Base-by-base conservation (phyloP, 345 rosid species). In the Rhodomyrtus tomentosa region DNA sequence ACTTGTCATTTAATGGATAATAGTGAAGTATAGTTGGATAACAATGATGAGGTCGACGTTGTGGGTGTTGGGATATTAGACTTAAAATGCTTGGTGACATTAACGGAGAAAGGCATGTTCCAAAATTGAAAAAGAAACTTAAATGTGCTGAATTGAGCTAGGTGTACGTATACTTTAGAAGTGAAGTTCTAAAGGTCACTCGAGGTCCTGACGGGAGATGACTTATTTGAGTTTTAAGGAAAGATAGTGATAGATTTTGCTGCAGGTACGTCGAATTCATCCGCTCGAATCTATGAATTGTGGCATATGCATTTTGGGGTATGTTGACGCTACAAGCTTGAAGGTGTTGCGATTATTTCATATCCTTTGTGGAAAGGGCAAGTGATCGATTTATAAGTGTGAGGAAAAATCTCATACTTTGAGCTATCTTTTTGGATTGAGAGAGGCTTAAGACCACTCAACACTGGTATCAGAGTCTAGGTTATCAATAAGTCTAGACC, bases 291-390 rank as follows among this genome's bases (percentile, higher is more conserved):
- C 14, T 68, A 68, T 68, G 0, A 36, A 68, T 68, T 68, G 25
- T 18, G 79, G 79, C 1, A 68, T 36, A 68, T 68, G 3, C 79
- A 14, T 51, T 4, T 68, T 18, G 22, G 13, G 45, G 79, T 68
- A 36, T 2, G 10, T 15, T 0, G 6, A 1, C 1, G 0, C 10
- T 42, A 68, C 7, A 68, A 36, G 21, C 79, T 0, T 68, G 24
- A 68, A 68, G 45, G 25, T n/a, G n/a, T n/a, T n/a, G n/a, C n/a
- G n/a, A n/a, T n/a, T n/a, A n/a, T n/a, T n/a, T n/a, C n/a, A n/a
- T n/a, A n/a, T n/a, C n/a, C n/a, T n/a, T n/a, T n/a, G n/a, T n/a
- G n/a, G n/a, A n/a, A n/a, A n/a, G n/a, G n/a, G n/a, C n/a, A n/a
- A n/a, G n/a, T n/a, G n/a, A n/a, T n/a, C n/a, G n/a, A n/a, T n/a